These are phyloP conservation scores for Penicillium herquei DNA, from an alignment of 495 filamentous ascomycete species.

Conservation along the genomic window DNA sequence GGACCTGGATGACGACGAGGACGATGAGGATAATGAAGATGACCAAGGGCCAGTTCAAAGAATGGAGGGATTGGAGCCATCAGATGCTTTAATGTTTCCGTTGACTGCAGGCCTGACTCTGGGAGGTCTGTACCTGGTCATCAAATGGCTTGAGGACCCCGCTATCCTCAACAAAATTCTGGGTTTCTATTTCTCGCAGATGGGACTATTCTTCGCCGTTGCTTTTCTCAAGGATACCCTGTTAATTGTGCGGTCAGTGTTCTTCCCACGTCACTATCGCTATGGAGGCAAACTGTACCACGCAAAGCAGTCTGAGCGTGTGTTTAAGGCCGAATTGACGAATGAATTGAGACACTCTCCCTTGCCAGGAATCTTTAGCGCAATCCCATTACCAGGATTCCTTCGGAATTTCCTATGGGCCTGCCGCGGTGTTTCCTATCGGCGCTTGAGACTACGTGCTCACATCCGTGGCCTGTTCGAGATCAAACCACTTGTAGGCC, in stretches of 20 bases:
- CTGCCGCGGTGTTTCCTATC: conserved; percentile 43
- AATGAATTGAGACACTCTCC: conserved; percentile 40
- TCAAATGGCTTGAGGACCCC: conserved; percentile 85
- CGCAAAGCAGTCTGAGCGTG: conserved; percentile 30
- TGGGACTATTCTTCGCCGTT: conserved; percentile 72
- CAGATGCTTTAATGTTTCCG: conserved; percentile 85
- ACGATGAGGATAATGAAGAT: conserved; percentile 52
- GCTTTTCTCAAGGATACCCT: conserved; percentile 67
- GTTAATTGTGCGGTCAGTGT: conserved; percentile 60
- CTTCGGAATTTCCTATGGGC: conserved; percentile 44
- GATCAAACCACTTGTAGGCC: conserved; percentile 44
- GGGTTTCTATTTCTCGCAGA: conserved; percentile 77
- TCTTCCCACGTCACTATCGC: conserved; percentile 64
- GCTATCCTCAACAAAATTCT: conserved; percentile 79
- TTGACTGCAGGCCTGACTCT: conserved; percentile 74
- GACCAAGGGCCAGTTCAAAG: conserved; percentile 43
- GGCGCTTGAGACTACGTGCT: conserved; percentile 46
- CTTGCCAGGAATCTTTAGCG: conserved; percentile 49
- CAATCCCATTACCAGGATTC: conserved; percentile 38
- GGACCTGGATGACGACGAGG: conserved; percentile 48
- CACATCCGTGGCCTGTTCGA: conserved; percentile 45
- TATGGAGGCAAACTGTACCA: conserved; percentile 36
- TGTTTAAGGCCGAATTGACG: conserved; percentile 19
- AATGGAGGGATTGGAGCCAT: conserved; percentile 74
- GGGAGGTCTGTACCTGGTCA: conserved; percentile 78